Evolutionary conservation across 352 stramenopile genomes (phyloP), one percentile per base, ranked within the genome.

Genomic region (Hyphochytrium catenoides): DNA sequence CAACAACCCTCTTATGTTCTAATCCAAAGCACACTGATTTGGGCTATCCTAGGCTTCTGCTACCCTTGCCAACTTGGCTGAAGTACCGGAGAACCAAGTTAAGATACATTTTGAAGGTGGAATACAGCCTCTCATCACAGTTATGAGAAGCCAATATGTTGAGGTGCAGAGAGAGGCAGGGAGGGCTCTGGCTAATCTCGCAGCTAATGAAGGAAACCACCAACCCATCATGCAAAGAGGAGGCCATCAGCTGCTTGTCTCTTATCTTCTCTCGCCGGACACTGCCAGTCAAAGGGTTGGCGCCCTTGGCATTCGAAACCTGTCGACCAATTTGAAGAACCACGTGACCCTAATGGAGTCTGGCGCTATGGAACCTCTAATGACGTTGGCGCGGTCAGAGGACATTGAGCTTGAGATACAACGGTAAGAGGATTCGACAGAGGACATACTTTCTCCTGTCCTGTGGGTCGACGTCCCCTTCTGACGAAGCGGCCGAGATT

Each of bases 101-200:
- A 86, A 89, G 26, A 88, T 96, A 36, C 86, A 74, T 17, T 41
- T 64, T 2, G 81, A 95, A 47, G 78, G 75, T 14, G 85, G 74
- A 19, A 67, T 95, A 2, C 64, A 69, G 28, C 79, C 82, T 16
- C 64, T 89, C 18, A 89, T 95, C 36, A 43, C 57, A 17, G 87
- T 88, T 49, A 95, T 96, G 84, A 65, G 85, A 12, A 94, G 77
- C 8, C 76, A 85, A 39, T 93, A 90, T 47, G 76, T 95, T 20
- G 79, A 95, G 43, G 77, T 94, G 15, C 76, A 91, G 43, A 62
- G 78, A 25, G 72, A 86, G 51, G 67, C 72, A 22, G 82, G 85
- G 6, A 64, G 87, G 8, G 61, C 90, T 8, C 43, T 95, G 9
- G 79, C 81, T 0, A 95, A 95, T 38, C 48, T 95, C 15, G 86